Evolutionary conservation across 148 eudicot genomes (phyloP), one percentile per base, ranked within the genome.

Genomic region (Chenopodium formosanum): DNA sequence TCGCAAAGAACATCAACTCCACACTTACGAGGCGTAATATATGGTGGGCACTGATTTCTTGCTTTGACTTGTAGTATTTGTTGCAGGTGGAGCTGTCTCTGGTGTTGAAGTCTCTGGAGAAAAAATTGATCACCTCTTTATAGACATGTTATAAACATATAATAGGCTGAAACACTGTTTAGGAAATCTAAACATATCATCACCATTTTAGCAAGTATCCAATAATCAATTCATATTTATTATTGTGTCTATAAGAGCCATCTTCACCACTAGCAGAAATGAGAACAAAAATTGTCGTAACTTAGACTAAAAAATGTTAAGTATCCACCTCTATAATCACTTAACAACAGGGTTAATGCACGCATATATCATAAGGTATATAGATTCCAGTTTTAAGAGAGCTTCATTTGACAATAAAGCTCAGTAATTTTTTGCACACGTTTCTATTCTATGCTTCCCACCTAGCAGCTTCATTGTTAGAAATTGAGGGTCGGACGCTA

Each of bases 11-110:
- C 63, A 63, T 20, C 40, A 66, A 80, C 19, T 47, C 63, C 27
- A 63, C 37, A 86, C 99, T 88, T 89, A 96, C 99, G 99, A 83
- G 64, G 98, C 91, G 84, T 96, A 96, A 82, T 85, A 94, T 40
- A 96, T 92, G 76, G 91, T 91, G 47, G 99, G 95, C 31, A 82
- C 83, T 68, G 77, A 23, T 86, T 86, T 90, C 81, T 87, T 88
- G 89, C 85, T 90, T 80, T 87, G 80, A 62, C 70, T 80, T 74
- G 83, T 89, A 71, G 71, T 84, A 80, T 85, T 88, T 81, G 83
- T 63, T 67, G 89, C 66, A 20, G 90, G 79, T 82, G 88, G 74
- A 56, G 62, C 62, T 80, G 87, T 83, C 78, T 85, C 92, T 13
- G 88, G 84, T 58, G 90, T 82, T 75, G 90, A 89, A 78, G 88